Evolutionary conservation across 108 stramenopile species (phyloP).

Genomic region (Nitzschia palea): DNA sequence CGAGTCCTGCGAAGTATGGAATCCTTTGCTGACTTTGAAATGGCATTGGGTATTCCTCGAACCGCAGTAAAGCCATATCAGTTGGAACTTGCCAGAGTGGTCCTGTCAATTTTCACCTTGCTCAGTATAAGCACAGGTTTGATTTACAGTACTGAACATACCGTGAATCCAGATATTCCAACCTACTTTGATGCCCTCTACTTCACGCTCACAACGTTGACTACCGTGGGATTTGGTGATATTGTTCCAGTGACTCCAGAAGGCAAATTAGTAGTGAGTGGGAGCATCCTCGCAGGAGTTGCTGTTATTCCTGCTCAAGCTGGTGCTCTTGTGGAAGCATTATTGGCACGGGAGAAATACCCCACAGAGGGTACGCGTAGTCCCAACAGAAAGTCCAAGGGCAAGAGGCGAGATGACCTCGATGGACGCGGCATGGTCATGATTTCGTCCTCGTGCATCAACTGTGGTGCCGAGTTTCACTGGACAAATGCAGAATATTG

Average conservation of each 20-base stretch:
- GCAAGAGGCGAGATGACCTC: neutral
- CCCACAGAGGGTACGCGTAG: neutral
- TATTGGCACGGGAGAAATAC: neutral
- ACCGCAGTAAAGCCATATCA: conserved; percentile 38
- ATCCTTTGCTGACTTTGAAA: conserved; percentile 61
- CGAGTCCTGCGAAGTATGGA: conserved; percentile 61
- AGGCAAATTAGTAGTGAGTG: conserved; percentile 69
- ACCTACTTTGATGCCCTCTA: conserved; percentile 83
- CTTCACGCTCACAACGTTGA: conserved; percentile 69
- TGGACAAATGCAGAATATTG: conserved; percentile 45
- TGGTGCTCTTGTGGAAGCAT: conserved; percentile 47
- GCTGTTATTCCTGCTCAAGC: conserved; percentile 80
- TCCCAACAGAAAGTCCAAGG: neutral
- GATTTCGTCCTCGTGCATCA: conserved; percentile 16
- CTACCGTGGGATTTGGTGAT: conserved; percentile 77
- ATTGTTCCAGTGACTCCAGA: conserved; percentile 71
- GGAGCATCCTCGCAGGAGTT: conserved; percentile 70
- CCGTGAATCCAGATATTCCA: conserved; percentile 65
- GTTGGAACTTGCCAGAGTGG: conserved; percentile 74
- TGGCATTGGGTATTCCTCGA: conserved; percentile 17
- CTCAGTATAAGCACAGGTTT: conserved; percentile 73
- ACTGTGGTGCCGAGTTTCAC: conserved; percentile 44
- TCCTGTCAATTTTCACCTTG: conserved; percentile 69
- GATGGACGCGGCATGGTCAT: conserved; percentile 12
- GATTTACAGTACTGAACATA: conserved; percentile 78